Conservation (phyloP, 106 monocot genomes). For the Dactylorhiza incarnata region DNA sequence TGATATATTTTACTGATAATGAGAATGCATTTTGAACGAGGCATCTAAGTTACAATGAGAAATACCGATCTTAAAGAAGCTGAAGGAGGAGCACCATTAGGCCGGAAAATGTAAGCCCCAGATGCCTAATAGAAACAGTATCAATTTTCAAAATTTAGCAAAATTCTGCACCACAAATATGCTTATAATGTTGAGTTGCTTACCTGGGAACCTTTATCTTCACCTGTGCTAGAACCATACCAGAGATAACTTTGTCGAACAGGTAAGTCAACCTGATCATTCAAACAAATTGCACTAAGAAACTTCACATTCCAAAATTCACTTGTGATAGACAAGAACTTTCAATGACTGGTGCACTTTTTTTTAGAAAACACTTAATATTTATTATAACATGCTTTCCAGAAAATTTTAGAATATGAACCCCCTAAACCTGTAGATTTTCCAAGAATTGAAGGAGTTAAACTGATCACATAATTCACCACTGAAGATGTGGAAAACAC, state of each 20-base stretch:
- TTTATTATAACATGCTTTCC: too few species aligned
- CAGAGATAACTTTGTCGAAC: slow-evolving; percentile 67
- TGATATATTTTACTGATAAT: not conserved
- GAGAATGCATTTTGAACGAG: not conserved
- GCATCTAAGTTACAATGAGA: not conserved
- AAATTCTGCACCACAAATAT: not conserved
- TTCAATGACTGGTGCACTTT: too few species aligned
- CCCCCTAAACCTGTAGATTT: too few species aligned
- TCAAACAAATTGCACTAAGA: not conserved
- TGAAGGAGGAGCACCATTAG: slow-evolving; percentile 34
- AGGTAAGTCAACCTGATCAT: slow-evolving; percentile 54
- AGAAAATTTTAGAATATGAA: too few species aligned
- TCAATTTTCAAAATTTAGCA: not conserved
- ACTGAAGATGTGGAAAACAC: too few species aligned
- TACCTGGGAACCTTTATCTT: slow-evolving; percentile 47
- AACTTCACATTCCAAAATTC: not conserved
- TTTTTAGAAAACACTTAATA: too few species aligned
- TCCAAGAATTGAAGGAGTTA: too few species aligned
- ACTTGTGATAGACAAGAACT: too few species aligned
- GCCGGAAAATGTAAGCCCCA: slow-evolving; percentile 80
- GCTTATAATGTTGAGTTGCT: not conserved
- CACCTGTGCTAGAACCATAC: slow-evolving; percentile 61
- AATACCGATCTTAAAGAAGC: slow-evolving; percentile 43
- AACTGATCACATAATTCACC: too few species aligned
- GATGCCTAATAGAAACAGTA: slow-evolving; percentile 39